Conservation (phyloP, 192 early-diverging fungal species). For the Mortierella hygrophila region DNA sequence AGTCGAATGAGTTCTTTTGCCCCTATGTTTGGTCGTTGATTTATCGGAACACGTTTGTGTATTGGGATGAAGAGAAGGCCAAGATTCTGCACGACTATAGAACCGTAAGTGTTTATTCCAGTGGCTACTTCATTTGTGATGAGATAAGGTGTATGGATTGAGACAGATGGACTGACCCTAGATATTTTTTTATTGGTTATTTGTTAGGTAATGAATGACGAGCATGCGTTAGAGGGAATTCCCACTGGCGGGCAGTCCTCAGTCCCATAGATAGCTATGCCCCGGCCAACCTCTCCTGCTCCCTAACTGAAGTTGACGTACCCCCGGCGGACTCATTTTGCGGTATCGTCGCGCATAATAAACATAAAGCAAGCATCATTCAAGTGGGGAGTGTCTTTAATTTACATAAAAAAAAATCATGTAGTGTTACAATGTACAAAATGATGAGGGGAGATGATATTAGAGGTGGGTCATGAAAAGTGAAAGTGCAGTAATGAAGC, state of each 20-base stretch:
- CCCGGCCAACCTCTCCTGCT: neutral
- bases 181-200: neutral
- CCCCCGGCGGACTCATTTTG: too few relatives aligned
- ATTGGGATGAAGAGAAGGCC: slow-evolving; percentile 78
- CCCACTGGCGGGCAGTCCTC: slow-evolving; percentile 22
- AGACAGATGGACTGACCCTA: neutral
- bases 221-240: slow-evolving; percentile 39
- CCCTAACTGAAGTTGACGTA: too few relatives aligned
- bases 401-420: neutral
- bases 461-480: neutral
- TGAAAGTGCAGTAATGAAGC: neutral
- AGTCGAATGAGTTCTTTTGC: slow-evolving; percentile 71
- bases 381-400: neutral
- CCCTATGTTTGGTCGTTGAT: slow-evolving; percentile 80
- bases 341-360: too few relatives aligned
- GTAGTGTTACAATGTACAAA: neutral
- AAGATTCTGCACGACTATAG: slow-evolving; percentile 58
- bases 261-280: neutral
- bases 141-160: neutral
- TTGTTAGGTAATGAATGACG: slow-evolving; percentile 40
- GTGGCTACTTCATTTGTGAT: neutral
- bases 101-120: slow-evolving; percentile 29
- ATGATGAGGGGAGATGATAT: neutral
- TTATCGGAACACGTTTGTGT: slow-evolving; percentile 68
- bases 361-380: too few relatives aligned